Conservation (phyloP, 2,329 filamentous ascomycete species). For the Teratosphaeria gauchensis region DNA sequence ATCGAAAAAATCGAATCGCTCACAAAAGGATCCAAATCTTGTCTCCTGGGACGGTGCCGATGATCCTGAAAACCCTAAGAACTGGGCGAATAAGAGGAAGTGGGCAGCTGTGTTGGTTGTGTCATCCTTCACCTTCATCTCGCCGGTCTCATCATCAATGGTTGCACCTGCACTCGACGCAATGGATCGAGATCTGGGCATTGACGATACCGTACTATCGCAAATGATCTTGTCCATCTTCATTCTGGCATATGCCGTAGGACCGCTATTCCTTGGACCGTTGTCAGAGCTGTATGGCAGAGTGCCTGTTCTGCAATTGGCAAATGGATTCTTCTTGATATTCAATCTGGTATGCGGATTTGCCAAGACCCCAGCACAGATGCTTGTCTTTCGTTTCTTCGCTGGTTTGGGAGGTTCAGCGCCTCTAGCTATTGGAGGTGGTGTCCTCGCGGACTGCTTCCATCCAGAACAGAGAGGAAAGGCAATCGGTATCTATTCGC, state of each 20-base stretch:
- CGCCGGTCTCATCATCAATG: slow-evolving; percentile 25
- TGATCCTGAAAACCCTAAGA: slow-evolving; percentile 36
- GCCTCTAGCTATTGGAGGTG: slow-evolving; percentile 20
- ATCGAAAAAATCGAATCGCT: not conserved
- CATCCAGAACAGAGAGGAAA: slow-evolving; percentile 20
- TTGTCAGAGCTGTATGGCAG: slow-evolving; percentile 24
- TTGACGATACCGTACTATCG: slow-evolving; percentile 14
- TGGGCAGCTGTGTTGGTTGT: slow-evolving; percentile 31
- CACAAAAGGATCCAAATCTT: slow-evolving; percentile 12
- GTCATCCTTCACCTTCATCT: slow-evolving; percentile 27
- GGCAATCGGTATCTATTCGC: slow-evolving; percentile 21
- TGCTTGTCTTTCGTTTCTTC: slow-evolving; percentile 26
- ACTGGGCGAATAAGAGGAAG: slow-evolving; percentile 32
- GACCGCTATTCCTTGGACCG: slow-evolving; percentile 23
- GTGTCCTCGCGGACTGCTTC: slow-evolving; percentile 19
- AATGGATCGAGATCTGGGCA: slow-evolving; percentile 19
- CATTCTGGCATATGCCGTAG: slow-evolving; percentile 24
- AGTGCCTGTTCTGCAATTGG: slow-evolving; percentile 20
- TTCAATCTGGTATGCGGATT: slow-evolving; percentile 27
- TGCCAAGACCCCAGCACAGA: slow-evolving; percentile 18
- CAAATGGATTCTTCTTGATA: slow-evolving; percentile 24
- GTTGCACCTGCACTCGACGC: slow-evolving; percentile 20
- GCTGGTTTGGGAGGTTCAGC: slow-evolving; percentile 24
- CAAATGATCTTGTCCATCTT: slow-evolving; percentile 26
- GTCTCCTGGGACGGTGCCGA: slow-evolving; percentile 34